Percentiles rank a stretch among this genome's conserved stretches.
Evolutionary conservation across 75 land plant species (phyloP).

Genomic region (Pinus albicaulis): DNA sequence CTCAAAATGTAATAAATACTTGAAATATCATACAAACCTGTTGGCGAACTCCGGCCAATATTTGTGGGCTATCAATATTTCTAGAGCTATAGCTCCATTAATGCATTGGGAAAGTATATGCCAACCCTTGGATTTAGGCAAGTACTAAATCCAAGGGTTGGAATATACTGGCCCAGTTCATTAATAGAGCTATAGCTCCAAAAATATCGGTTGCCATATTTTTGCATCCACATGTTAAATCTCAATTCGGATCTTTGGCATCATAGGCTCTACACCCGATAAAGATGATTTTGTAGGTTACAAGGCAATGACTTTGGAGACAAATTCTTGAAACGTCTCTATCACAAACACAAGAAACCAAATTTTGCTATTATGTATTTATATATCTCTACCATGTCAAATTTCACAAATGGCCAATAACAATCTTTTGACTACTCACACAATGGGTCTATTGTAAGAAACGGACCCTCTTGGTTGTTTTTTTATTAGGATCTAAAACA

Average conservation of each 20-base stretch:
- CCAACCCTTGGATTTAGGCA: too few relatives aligned
- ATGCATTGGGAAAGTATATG: too few relatives aligned
- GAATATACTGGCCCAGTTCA: too few relatives aligned
- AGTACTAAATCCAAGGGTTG: too few relatives aligned
- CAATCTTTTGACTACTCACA: not conserved
- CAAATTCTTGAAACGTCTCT: not conserved
- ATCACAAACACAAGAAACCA: not conserved
- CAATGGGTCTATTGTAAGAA: not conserved
- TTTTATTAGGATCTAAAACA: not conserved
- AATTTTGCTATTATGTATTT: constrained; percentile 1
- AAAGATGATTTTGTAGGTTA: constrained; percentile 82
- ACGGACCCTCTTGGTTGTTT: not conserved
- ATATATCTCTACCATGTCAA: not conserved
- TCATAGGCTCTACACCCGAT: constrained; percentile 94
- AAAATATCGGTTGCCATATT: too few relatives aligned
- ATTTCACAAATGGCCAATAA: not conserved
- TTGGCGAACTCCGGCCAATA: constrained; percentile 91
- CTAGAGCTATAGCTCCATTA: too few relatives aligned
- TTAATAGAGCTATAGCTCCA: too few relatives aligned
- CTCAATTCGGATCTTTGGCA: constrained; percentile 88
- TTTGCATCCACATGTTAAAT: constrained; percentile 92
- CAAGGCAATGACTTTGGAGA: not conserved
- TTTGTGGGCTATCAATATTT: too few relatives aligned
- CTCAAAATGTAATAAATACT: not conserved
- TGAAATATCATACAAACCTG: constrained; percentile 46